Conservation (phyloP, 768 basidiomycete species). For the Rhizopogon vinicolor region DNA sequence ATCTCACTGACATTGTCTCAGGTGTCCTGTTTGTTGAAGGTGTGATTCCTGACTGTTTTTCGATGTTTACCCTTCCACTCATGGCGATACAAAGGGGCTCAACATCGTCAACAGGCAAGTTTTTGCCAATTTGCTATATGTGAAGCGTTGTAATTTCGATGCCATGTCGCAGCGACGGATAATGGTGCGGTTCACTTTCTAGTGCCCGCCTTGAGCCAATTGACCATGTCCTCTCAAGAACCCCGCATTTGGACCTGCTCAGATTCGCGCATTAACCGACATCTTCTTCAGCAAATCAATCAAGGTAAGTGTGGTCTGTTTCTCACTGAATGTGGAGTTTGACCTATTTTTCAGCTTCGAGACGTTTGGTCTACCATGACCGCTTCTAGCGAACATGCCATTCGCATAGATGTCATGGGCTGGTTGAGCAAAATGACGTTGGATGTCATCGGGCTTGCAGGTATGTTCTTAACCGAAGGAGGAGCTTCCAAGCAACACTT, state of each 20-base stretch:
- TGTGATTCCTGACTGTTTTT: not conserved
- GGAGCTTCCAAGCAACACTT: not conserved
- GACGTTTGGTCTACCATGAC: slow-evolving; percentile 41
- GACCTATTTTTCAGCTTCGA: slow-evolving; percentile 34
- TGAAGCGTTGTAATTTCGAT: not conserved
- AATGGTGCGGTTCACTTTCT: slow-evolving; percentile 18
- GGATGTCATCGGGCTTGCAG: slow-evolving; percentile 39
- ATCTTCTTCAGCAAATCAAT: slow-evolving; percentile 55
- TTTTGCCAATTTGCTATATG: not conserved
- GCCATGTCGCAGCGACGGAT: slow-evolving; percentile 15
- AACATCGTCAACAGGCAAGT: slow-evolving; percentile 37
- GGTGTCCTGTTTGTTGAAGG: slow-evolving; percentile 46
- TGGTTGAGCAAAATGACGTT: slow-evolving; percentile 34
- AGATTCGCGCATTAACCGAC: slow-evolving; percentile 52
- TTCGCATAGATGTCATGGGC: slow-evolving; percentile 25
- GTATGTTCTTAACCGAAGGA: slow-evolving; percentile 11
- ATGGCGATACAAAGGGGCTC: slow-evolving; percentile 15
- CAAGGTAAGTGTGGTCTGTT: slow-evolving; percentile 29
- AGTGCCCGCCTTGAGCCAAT: not conserved
- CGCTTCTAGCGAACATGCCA: slow-evolving; percentile 8
- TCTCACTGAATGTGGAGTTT: not conserved
- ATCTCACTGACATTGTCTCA: slow-evolving; percentile 10
- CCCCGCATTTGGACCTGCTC: slow-evolving; percentile 59
- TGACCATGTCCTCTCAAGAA: slow-evolving; percentile 32
- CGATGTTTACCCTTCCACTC: not conserved